Conservation (phyloP, 2,329 filamentous ascomycete genomes). For the Cladobotryum mycophilum region DNA sequence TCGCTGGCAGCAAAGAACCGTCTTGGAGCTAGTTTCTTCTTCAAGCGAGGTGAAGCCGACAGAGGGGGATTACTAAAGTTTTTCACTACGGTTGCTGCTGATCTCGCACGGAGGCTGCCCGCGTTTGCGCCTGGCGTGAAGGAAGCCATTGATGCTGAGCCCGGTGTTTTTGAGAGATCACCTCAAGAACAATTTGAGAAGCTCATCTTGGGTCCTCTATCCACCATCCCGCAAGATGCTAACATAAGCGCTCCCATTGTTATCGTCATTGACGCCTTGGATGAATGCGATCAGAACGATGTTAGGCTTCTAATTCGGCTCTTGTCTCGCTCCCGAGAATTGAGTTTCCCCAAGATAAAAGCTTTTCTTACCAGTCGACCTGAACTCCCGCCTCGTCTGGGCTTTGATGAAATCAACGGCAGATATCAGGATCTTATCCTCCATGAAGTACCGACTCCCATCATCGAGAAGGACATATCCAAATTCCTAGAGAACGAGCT, state of each 20-base stretch:
- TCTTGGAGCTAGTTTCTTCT: constrained; percentile 38
- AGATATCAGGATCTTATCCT: constrained; percentile 23
- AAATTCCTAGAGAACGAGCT: constrained; percentile 28
- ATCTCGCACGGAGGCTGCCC: constrained; percentile 25
- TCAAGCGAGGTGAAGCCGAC: constrained; percentile 35
- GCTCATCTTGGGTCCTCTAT: constrained; percentile 30
- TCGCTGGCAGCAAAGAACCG: constrained; percentile 12
- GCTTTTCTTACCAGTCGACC: constrained; percentile 37
- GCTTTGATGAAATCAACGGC: constrained; percentile 25
- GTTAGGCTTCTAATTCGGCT: constrained; percentile 25
- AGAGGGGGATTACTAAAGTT: constrained; percentile 29
- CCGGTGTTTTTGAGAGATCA: constrained; percentile 20
- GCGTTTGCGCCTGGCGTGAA: constrained; percentile 19
- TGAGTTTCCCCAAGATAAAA: constrained; percentile 20
- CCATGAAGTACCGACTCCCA: constrained; percentile 25
- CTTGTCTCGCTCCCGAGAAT: constrained; percentile 9
- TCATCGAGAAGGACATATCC: constrained; percentile 32
- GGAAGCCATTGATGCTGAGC: constrained; percentile 24
- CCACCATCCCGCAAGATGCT: constrained; percentile 1
- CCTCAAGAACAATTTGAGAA: constrained; percentile 32
- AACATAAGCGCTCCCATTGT: constrained; percentile 8
- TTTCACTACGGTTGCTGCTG: constrained; percentile 32
- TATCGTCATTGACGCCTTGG: constrained; percentile 30
- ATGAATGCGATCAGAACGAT: constrained; percentile 24
- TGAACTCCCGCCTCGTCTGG: constrained; percentile 28